Conservation (phyloP, 805 yeast genomes). For the Peterozyma xylosa region DNA sequence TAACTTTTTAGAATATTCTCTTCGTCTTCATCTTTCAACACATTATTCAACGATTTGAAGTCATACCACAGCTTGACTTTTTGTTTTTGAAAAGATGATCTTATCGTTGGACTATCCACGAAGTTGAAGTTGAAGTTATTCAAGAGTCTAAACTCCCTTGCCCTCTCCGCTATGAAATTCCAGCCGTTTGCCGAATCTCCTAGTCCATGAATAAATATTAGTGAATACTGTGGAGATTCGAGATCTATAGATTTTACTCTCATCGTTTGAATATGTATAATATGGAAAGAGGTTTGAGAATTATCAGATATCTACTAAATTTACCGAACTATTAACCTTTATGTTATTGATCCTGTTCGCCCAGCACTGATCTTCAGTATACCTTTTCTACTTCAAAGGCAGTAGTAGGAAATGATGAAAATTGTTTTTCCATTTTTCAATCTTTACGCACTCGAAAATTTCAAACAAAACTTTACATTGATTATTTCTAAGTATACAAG, state of each 20-base stretch:
- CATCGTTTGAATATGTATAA: not conserved
- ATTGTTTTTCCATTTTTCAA: too few species aligned
- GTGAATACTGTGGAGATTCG: conserved; percentile 4
- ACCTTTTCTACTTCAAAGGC: too few species aligned
- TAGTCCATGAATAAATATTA: conserved; percentile 9
- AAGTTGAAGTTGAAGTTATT: conserved; percentile 8
- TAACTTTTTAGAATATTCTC: conserved; percentile 5
- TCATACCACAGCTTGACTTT: conserved; percentile 9
- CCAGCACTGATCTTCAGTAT: too few species aligned
- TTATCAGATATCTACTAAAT: too few species aligned
- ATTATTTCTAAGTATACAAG: too few species aligned
- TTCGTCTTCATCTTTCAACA: conserved; percentile 6
- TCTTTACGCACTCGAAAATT: too few species aligned
- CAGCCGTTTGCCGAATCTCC: conserved; percentile 9
- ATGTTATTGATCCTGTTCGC: too few species aligned
- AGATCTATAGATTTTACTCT: conserved; percentile 7
- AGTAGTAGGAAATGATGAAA: too few species aligned
- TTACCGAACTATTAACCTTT: too few species aligned
- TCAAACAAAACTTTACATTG: too few species aligned
- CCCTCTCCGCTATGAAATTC: conserved; percentile 6
- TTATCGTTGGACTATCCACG: conserved; percentile 8
- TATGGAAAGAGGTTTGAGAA: too few species aligned
- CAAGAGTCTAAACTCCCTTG: conserved; percentile 7
- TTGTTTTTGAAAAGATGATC: conserved; percentile 4
- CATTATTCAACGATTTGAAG: conserved; percentile 6